Percentiles rank a stretch among this genome's conserved stretches.
phyloP scores from a whole-genome alignment of 2,329 filamentous ascomycete genomes.

The Leptographium radiaticola region DNA sequence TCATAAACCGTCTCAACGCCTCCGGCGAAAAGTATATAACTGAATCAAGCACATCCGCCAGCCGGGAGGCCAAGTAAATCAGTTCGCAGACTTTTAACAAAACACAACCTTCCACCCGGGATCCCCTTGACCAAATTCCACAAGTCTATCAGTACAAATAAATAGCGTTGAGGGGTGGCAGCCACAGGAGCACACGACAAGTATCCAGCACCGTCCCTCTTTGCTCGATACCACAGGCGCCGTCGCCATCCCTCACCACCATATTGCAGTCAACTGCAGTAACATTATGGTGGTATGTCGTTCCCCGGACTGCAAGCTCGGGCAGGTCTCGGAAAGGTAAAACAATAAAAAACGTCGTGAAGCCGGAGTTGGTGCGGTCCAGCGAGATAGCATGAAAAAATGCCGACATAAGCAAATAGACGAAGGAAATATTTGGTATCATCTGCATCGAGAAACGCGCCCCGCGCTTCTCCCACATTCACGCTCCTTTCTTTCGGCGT shows the following conservation, averaged over 20 bases:
- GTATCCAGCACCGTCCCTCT: not conserved
- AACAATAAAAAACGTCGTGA: not conserved
- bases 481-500: not conserved
- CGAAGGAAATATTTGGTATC: constrained; percentile 15
- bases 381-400: constrained; percentile 1
- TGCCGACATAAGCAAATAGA: constrained; percentile 6
- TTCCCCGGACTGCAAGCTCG: not conserved
- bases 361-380: not conserved
- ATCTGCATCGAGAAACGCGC: constrained; percentile 9
- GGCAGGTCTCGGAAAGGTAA: not conserved
- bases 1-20: constrained; percentile 2
- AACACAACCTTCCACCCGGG: not conserved
- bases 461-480: constrained; percentile 3
- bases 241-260: not conserved
- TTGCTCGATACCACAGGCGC: not conserved
- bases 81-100: not conserved
- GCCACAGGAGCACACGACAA: not conserved
- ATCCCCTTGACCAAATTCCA: constrained; percentile 4
- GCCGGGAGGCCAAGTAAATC: constrained; percentile 1
- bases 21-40: not conserved
- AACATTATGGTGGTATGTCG: not conserved
- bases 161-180: constrained; percentile 11
- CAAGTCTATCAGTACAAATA: constrained; percentile 20
- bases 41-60: constrained; percentile 1
- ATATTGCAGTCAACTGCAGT: not conserved